Evolutionary conservation across 352 stramenopile genomes (phyloP).

Genomic region (Pythium pyrilobum): DNA sequence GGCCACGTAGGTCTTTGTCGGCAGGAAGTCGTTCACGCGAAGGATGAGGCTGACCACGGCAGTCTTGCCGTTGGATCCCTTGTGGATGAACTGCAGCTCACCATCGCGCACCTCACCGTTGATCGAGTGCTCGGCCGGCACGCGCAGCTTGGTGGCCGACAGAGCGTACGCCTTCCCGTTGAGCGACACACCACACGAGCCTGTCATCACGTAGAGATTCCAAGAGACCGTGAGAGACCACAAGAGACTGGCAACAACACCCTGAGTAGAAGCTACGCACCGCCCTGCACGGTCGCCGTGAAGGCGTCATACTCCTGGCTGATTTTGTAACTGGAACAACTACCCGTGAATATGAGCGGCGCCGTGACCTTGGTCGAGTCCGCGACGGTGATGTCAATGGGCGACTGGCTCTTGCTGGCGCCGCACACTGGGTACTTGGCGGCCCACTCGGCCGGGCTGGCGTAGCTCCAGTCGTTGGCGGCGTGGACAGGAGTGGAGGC

Average conservation of each 20-base stretch:
- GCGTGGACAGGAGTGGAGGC: no score
- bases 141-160: conserved; percentile 32
- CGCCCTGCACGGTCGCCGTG: conserved; percentile 2
- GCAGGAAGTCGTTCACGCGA: not conserved
- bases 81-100: conserved; percentile 40
- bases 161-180: conserved; percentile 23
- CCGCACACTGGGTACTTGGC: conserved; percentile 13
- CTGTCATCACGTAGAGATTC: no score
- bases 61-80: conserved; percentile 18
- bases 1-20: not conserved
- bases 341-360: conserved; percentile 15
- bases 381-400: conserved; percentile 16
- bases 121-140: conserved; percentile 33
- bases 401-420: conserved; percentile 24
- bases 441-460: conserved; percentile 12
- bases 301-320: conserved; percentile 17
- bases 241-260: not conserved
- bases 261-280: not conserved
- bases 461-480: no score
- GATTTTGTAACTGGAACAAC: conserved; percentile 10
- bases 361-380: not conserved
- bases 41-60: conserved; percentile 28
- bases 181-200: not conserved
- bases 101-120: conserved; percentile 21
- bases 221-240: no score